Conservation (phyloP, 1,284 basidiomycete species). For the Microbotryum violaceum region DNA sequence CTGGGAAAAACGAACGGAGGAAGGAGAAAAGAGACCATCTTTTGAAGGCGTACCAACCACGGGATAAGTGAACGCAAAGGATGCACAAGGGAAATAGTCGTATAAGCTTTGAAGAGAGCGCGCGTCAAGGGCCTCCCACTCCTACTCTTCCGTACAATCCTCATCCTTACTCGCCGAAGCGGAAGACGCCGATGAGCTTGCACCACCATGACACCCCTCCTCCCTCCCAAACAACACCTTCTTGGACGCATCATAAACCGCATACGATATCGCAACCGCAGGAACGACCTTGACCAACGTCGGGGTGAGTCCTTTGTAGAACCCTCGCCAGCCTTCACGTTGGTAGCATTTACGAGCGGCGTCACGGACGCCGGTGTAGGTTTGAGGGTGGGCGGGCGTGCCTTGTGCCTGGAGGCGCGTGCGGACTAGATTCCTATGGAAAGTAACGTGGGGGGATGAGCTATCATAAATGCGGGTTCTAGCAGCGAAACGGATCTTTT, state of each 20-base stretch:
- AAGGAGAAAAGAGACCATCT: background rate
- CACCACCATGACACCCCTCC: background rate
- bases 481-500: too few species aligned
- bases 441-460: background rate
- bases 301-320: constrained; percentile 58
- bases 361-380: constrained; percentile 80
- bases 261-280: constrained; percentile 76
- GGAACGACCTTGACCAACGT: constrained; percentile 63
- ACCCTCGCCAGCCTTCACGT: constrained; percentile 83
- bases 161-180: background rate
- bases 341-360: constrained; percentile 73
- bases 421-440: constrained; percentile 74
- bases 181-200: background rate
- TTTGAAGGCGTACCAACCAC: background rate
- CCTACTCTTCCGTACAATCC: background rate
- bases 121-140: background rate
- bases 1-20: background rate
- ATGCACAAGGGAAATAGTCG: background rate
- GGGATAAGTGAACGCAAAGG: background rate
- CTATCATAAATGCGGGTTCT: too few species aligned
- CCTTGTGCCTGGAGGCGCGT: constrained; percentile 95
- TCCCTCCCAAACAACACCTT: constrained; percentile 25
- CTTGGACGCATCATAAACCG: constrained; percentile 30
- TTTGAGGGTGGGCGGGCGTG: constrained; percentile 80
- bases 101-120: background rate